Evolutionary conservation across 371 early-diverging fungal genomes (phyloP).

Genomic region (Rhizopus stolonifer): DNA sequence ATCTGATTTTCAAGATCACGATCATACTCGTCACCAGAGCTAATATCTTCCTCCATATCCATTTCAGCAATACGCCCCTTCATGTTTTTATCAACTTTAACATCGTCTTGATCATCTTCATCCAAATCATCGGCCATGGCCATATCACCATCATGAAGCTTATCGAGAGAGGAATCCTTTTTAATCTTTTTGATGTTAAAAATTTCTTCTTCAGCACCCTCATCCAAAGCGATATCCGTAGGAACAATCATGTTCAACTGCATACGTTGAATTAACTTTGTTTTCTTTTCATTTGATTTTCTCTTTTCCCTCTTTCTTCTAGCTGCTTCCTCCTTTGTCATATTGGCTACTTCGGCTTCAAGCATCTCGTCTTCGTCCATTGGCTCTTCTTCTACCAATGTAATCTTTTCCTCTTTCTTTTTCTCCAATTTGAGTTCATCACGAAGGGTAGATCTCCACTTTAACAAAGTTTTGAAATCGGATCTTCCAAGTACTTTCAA

Average conservation of each 20-base stretch:
- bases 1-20: conserved; percentile 69
- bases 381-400: conserved; percentile 52
- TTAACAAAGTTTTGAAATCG: conserved; percentile 87
- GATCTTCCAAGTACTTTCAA: conserved; percentile 90
- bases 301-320: conserved; percentile 60
- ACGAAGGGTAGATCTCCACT: conserved; percentile 83
- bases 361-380: conserved; percentile 59
- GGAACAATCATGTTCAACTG: conserved; percentile 93
- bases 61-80: conserved; percentile 34
- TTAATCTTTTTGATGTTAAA: conserved; percentile 61
- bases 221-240: conserved; percentile 81
- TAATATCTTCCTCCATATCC: conserved; percentile 44
- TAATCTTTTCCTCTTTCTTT: conserved; percentile 53
- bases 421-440: conserved; percentile 44
- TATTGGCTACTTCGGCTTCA: conserved; percentile 60
- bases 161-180: conserved; percentile 49
- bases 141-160: conserved; percentile 59
- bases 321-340: conserved; percentile 59
- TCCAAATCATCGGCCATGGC: conserved; percentile 51
- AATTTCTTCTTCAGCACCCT: conserved; percentile 62
- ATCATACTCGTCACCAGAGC: conserved; percentile 45
- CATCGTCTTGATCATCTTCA: conserved; percentile 42
- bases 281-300: conserved; percentile 73
- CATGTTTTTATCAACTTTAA: conserved; percentile 30
- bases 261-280: conserved; percentile 82